Conservation (phyloP, 163 green algal species). For the Scenedesmus sp. region DNA sequence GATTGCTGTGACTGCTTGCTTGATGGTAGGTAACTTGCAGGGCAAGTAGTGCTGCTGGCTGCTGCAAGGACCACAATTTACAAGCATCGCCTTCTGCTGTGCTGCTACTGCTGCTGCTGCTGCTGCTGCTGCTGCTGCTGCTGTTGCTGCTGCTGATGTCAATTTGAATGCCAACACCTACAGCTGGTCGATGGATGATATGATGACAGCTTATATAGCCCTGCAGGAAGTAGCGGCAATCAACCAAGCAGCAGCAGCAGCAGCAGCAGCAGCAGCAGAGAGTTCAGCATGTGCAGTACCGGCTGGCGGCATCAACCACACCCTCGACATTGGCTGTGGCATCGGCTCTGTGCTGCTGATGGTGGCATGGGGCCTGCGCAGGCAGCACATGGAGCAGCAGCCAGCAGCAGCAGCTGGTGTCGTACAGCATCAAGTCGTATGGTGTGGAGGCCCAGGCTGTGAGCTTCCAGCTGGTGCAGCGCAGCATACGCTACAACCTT, state of each 20-base stretch:
- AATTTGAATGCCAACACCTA: too few species aligned
- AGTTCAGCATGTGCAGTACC: not conserved
- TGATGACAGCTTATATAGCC: constrained; percentile 46
- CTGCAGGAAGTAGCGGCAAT: constrained; percentile 41
- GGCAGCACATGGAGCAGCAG: constrained; percentile 27
- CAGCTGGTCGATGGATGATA: constrained; percentile 56
- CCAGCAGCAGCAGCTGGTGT: constrained; percentile 9
- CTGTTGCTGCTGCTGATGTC: not conserved
- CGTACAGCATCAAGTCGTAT: not conserved
- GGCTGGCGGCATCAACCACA: not conserved
- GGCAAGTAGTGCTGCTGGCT: too few species aligned
- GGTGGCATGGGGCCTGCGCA: constrained; percentile 46
- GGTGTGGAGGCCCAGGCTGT: constrained; percentile 46
- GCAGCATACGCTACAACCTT: constrained; percentile 37
- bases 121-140: not conserved
- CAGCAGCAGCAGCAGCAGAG: not conserved
- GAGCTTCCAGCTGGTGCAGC: constrained; percentile 24
- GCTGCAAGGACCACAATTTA: too few species aligned
- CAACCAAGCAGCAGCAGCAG: not conserved
- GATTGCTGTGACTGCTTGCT: too few species aligned
- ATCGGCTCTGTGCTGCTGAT: constrained; percentile 57
- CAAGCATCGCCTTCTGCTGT: too few species aligned
- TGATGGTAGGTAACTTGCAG: too few species aligned
- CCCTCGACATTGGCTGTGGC: constrained; percentile 51
- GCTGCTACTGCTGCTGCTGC: not conserved